Evolutionary conservation across 495 filamentous ascomycete genomes (phyloP).

Genomic region (Aspergillus sparsus): DNA sequence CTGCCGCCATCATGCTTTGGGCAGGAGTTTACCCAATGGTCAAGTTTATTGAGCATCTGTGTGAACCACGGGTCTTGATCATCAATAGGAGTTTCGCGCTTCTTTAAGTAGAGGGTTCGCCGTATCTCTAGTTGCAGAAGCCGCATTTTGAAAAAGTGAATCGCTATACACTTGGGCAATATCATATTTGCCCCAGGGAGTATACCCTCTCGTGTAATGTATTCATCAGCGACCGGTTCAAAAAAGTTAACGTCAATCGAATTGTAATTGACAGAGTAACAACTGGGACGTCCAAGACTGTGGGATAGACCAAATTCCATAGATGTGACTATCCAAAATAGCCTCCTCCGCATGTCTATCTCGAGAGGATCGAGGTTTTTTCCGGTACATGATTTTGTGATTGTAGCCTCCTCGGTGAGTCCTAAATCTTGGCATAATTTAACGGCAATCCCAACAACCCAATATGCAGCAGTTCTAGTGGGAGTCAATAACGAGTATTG

Average conservation of each 20-base stretch:
- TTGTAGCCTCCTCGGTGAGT: constrained; percentile 80
- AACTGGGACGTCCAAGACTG: constrained; percentile 78
- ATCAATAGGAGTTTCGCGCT: constrained; percentile 66
- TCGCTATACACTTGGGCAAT: constrained; percentile 78
- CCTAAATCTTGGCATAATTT: constrained; percentile 85
- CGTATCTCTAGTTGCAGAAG: constrained; percentile 84
- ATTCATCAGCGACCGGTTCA: constrained; percentile 71
- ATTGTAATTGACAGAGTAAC: constrained; percentile 74
- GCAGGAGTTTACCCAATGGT: constrained; percentile 66
- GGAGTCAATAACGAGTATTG: constrained; percentile 92
- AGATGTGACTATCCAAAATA: constrained; percentile 81
- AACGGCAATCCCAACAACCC: constrained; percentile 82
- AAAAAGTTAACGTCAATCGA: constrained; percentile 83
- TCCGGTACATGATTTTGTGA: constrained; percentile 55
- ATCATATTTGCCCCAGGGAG: constrained; percentile 62
- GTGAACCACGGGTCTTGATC: constrained; percentile 84
- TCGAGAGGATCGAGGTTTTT: constrained; percentile 61
- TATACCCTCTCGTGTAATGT: constrained; percentile 79
- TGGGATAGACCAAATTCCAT: constrained; percentile 89
- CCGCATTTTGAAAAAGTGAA: constrained; percentile 93
- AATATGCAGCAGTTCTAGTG: constrained; percentile 85
- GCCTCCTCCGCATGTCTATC: constrained; percentile 81
- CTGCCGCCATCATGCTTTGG: constrained; percentile 64
- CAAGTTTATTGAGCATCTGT: constrained; percentile 73
- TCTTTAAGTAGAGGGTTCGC: constrained; percentile 78